phyloP scores from a whole-genome alignment of 257 asterid genomes.

The Solanum appendiculatum region DNA sequence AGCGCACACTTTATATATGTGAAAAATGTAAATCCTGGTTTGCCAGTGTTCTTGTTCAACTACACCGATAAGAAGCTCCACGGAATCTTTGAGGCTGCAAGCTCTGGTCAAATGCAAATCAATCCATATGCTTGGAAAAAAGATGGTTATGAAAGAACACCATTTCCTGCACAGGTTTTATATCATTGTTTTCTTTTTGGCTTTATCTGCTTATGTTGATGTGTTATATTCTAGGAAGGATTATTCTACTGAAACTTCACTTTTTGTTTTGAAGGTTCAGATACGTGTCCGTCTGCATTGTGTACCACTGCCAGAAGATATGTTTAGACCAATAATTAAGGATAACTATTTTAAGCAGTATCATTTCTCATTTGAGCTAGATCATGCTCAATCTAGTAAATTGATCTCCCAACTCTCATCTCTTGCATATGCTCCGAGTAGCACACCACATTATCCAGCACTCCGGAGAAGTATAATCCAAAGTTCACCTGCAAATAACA shows the following conservation, averaged over 20 bases:
- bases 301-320: conserved; percentile 43
- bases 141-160: conserved; percentile 58
- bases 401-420: conserved; percentile 46
- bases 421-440: conserved; percentile 33
- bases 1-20: conserved; percentile 47
- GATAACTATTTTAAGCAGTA: conserved; percentile 50
- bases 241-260: not conserved
- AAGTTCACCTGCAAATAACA: conserved; percentile 9
- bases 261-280: conserved; percentile 50
- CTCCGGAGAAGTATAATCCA: not conserved
- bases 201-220: not conserved
- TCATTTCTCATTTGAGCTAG: conserved; percentile 82
- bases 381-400: conserved; percentile 61
- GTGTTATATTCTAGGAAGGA: not conserved
- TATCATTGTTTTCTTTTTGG: conserved; percentile 1
- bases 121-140: conserved; percentile 84
- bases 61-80: conserved; percentile 49
- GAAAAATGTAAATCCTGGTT: conserved; percentile 63
- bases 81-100: conserved; percentile 84
- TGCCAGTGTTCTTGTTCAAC: conserved; percentile 78
- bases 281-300: conserved; percentile 50
- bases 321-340: conserved; percentile 50
- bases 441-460: conserved; percentile 8
- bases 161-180: conserved; percentile 81
- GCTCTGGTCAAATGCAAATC: conserved; percentile 59